phyloP scores from a whole-genome alignment of 2,329 filamentous ascomycete genomes.

The Paecilomyces dactylethromorphus region DNA sequence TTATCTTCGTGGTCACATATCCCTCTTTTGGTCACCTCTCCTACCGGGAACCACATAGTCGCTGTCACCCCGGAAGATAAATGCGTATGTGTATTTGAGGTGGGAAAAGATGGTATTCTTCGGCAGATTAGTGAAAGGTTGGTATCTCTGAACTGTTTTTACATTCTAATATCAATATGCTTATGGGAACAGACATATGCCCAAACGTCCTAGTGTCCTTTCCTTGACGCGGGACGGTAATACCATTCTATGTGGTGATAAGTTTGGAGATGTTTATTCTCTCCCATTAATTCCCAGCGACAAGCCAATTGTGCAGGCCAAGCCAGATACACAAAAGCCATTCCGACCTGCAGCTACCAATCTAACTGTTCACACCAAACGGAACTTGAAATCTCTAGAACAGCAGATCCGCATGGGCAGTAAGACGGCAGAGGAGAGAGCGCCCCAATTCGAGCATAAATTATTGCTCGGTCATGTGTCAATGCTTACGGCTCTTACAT shows the following conservation, averaged over 20 bases:
- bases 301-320: slow-evolving; percentile 30
- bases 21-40: slow-evolving; percentile 60
- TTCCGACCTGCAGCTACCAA: slow-evolving; percentile 50
- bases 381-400: slow-evolving; percentile 53
- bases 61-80: slow-evolving; percentile 90
- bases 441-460: slow-evolving; percentile 62
- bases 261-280: slow-evolving; percentile 94
- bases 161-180: neutral
- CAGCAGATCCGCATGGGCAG: slow-evolving; percentile 47
- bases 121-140: slow-evolving; percentile 67
- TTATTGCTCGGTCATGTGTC: slow-evolving; percentile 90
- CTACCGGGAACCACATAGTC: slow-evolving; percentile 61
- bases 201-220: slow-evolving; percentile 79
- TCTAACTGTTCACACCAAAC: slow-evolving; percentile 56
- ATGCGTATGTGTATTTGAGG: slow-evolving; percentile 71
- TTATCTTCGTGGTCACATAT: slow-evolving; percentile 51
- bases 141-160: slow-evolving; percentile 8
- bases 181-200: slow-evolving; percentile 59
- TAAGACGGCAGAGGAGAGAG: slow-evolving; percentile 36
- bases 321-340: slow-evolving; percentile 16
- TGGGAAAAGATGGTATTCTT: slow-evolving; percentile 56
- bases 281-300: slow-evolving; percentile 60
- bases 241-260: slow-evolving; percentile 79
- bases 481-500: slow-evolving; percentile 72
- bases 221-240: slow-evolving; percentile 61